A percentile compares a stretch with the other conserved stretches of the same genome.
Conservation (phyloP, 768 basidiomycete genomes). For the Tylopilus plumbeoviolaceoides region DNA sequence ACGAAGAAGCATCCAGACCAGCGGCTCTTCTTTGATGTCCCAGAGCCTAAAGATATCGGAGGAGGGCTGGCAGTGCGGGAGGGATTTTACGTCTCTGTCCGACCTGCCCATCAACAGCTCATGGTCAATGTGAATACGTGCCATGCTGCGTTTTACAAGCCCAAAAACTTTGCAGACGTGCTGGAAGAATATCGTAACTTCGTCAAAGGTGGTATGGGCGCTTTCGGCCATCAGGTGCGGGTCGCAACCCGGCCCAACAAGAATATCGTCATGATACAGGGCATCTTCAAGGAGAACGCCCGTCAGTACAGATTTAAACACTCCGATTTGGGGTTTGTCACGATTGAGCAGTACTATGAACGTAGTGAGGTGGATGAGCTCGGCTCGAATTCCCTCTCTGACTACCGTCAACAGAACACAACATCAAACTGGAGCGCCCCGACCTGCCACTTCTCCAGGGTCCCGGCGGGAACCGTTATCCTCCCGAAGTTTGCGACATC, state of each 20-base stretch:
- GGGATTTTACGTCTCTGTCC: slow-evolving; percentile 42
- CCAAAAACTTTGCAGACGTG: slow-evolving; percentile 39
- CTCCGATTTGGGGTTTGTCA: slow-evolving; percentile 31
- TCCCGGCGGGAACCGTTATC: slow-evolving; percentile 34
- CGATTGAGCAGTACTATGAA: slow-evolving; percentile 44
- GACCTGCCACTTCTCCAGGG: slow-evolving; percentile 39
- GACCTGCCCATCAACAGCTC: slow-evolving; percentile 40
- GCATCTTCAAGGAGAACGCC: slow-evolving; percentile 38
- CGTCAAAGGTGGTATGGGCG: slow-evolving; percentile 47
- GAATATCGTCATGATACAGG: slow-evolving; percentile 64
- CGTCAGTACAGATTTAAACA: slow-evolving; percentile 40
- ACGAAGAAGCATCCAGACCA: slow-evolving; percentile 27
- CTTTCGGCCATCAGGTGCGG: slow-evolving; percentile 62
- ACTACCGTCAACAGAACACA: slow-evolving; percentile 33
- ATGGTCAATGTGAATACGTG: slow-evolving; percentile 54
- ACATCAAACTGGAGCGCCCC: slow-evolving; percentile 33
- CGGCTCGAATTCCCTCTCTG: neutral
- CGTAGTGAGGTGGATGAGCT: slow-evolving; percentile 30
- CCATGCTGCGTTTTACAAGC: slow-evolving; percentile 44
- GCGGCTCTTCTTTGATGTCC: slow-evolving; percentile 38
- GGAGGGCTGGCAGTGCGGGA: slow-evolving; percentile 56
- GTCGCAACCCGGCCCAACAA: slow-evolving; percentile 61
- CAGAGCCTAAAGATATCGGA: slow-evolving; percentile 34
- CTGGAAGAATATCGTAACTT: slow-evolving; percentile 39
- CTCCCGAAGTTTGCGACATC: slow-evolving; percentile 47